Evolutionary conservation across 2,329 filamentous ascomycete species (phyloP).

Genomic region (Sarocladium brachiariae): DNA sequence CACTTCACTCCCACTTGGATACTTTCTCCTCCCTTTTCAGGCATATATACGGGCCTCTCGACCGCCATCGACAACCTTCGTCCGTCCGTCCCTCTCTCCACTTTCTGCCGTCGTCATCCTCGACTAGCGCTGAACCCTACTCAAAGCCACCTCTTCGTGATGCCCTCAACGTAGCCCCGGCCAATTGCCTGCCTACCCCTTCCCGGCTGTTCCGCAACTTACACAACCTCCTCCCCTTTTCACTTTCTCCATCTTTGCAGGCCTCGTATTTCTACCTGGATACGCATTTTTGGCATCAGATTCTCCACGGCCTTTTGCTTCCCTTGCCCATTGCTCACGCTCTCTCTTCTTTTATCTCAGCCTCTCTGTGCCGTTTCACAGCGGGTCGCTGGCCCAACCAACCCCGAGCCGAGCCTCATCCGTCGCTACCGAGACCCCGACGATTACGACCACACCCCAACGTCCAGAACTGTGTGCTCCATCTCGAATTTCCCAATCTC

Average conservation of each 20-base stretch:
- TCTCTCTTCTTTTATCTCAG: background rate
- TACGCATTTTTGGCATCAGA: conserved; percentile 14
- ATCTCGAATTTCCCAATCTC: background rate
- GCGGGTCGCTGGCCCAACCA: background rate
- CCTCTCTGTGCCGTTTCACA: background rate
- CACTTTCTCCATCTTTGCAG: no score
- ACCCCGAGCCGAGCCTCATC: conserved; percentile 5
- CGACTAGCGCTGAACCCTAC: conserved; percentile 13
- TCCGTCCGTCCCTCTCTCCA: conserved; percentile 14
- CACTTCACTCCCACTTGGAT: conserved; percentile 2
- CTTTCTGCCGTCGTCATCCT: conserved; percentile 17
- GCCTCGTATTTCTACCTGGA: no score
- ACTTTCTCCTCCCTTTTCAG: conserved; percentile 11
- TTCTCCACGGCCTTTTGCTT: background rate
- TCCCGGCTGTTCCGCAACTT: no score
- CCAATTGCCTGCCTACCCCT: no score
- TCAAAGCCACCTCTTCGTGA: conserved; percentile 15
- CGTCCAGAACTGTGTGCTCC: background rate
- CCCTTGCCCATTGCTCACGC: background rate
- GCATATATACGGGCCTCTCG: conserved; percentile 15
- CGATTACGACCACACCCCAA: background rate
- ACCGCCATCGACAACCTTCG: background rate
- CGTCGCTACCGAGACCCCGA: conserved; percentile 6
- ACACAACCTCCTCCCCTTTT: no score
- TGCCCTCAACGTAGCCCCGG: conserved; percentile 22